Conservation (phyloP, 805 yeast species). For the Jamesozyma hellenica region DNA sequence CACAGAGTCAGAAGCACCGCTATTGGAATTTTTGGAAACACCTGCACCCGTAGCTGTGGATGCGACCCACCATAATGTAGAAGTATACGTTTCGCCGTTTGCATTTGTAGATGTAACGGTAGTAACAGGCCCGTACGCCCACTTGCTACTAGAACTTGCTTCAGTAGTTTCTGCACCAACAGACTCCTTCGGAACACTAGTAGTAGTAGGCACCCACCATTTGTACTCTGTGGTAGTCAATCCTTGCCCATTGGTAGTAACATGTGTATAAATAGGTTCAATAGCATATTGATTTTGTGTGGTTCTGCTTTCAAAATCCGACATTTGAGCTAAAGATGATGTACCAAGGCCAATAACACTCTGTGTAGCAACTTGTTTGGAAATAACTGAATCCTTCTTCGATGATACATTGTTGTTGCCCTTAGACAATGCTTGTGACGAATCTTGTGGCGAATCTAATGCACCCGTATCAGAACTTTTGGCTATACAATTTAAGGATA, state of each 20-base stretch:
- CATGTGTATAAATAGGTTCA: constrained; percentile 10
- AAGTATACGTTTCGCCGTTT: constrained; percentile 16
- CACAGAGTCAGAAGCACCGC: constrained; percentile 1
- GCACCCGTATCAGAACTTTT: neutral
- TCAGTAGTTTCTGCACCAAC: neutral
- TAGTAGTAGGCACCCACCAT: constrained; percentile 12
- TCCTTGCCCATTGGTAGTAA: constrained; percentile 14
- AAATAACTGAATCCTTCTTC: no score
- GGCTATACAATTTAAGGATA: neutral
- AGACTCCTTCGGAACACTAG: neutral
- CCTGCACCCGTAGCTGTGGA: constrained; percentile 1
- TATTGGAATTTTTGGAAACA: neutral
- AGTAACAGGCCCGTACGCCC: constrained; percentile 14
- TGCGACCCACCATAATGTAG: constrained; percentile 27
- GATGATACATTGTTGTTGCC: no score
- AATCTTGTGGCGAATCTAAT: neutral
- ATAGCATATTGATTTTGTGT: constrained; percentile 6
- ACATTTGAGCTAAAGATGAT: neutral
- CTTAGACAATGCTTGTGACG: no score
- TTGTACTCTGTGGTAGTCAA: constrained; percentile 12
- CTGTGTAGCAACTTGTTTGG: no score
- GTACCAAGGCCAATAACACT: no score
- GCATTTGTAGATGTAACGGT: constrained; percentile 15
- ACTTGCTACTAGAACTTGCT: constrained; percentile 2
- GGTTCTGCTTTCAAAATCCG: neutral